phyloP scores from a whole-genome alignment of 2,329 filamentous ascomycete species.

The Apiospora sp. region DNA sequence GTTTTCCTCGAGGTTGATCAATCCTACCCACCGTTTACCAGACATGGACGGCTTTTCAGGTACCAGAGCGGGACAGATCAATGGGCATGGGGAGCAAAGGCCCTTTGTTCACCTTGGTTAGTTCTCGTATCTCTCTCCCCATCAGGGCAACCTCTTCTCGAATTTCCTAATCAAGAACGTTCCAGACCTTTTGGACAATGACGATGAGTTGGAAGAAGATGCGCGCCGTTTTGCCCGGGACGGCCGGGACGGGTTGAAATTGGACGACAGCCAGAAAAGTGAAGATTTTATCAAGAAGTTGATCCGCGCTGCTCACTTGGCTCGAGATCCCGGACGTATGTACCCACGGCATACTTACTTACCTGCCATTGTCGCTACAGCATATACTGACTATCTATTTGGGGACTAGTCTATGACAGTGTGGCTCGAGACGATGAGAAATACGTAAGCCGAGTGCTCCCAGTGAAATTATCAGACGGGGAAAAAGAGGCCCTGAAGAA shows the following conservation, averaged over 20 bases:
- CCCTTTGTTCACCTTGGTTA: background rate
- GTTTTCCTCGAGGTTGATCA: too few relatives aligned
- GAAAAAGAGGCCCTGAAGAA: conserved; percentile 48
- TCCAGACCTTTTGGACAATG: background rate
- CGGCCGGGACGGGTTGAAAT: too few relatives aligned
- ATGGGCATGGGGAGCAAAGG: too few relatives aligned
- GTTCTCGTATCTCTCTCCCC: background rate
- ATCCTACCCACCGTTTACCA: background rate
- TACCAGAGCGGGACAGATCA: too few relatives aligned
- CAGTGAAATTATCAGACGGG: conserved; percentile 43
- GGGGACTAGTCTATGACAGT: conserved; percentile 43
- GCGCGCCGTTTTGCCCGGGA: background rate
- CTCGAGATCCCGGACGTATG: conserved; percentile 45
- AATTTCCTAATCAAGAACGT: background rate
- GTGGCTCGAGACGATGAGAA: conserved; percentile 41
- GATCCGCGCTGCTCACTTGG: conserved; percentile 50
- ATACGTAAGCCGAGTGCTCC: conserved; percentile 35
- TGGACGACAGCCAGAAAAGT: too few relatives aligned
- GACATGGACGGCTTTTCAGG: background rate
- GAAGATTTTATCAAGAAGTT: conserved; percentile 34
- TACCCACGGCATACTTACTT: background rate
- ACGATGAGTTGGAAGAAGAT: background rate
- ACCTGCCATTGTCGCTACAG: background rate
- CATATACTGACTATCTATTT: background rate
- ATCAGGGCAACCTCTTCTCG: background rate